Evolutionary conservation across 202 grass and related monocot genomes (phyloP).

Genomic region (Schoenoplectus tabernaemontani): DNA sequence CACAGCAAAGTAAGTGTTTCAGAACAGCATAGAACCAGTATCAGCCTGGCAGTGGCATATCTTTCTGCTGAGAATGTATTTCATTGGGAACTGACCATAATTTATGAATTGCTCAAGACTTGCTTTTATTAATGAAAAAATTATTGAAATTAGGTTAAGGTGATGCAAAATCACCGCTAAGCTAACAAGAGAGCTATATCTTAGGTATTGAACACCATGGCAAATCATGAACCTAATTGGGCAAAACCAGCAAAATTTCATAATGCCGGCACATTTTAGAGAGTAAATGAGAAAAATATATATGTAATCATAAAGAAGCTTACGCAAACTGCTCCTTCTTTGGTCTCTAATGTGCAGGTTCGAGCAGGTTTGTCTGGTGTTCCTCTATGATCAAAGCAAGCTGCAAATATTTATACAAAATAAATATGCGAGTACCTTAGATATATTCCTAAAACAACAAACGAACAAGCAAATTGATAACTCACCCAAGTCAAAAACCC

Average conservation of each 20-base stretch:
- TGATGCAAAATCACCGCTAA: neutral
- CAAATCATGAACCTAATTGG: neutral
- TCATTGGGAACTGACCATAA: neutral
- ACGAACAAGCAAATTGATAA: neutral
- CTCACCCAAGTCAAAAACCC: constrained; percentile 75
- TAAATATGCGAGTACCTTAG: neutral
- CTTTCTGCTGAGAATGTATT: neutral
- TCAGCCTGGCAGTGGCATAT: too few species aligned
- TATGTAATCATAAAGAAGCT: constrained; percentile 29
- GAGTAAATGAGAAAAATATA: neutral
- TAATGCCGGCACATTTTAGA: neutral
- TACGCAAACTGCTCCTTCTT: constrained; percentile 65
- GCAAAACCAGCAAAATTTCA: neutral
- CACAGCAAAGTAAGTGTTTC: neutral
- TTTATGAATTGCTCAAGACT: neutral
- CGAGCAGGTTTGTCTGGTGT: constrained; percentile 60
- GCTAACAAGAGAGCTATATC: neutral
- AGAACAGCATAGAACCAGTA: too few species aligned
- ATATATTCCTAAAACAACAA: neutral
- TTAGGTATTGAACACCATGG: neutral
- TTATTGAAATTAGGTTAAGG: neutral
- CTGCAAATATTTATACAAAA: too few species aligned
- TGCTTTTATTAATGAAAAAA: neutral
- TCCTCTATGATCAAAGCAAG: constrained; percentile 93
- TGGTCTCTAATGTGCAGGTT: constrained; percentile 80